Percentiles rank a stretch among this genome's conserved stretches.
Evolutionary conservation across 495 filamentous ascomycete species (phyloP).

Genomic region (Penicillium crystallinum): DNA sequence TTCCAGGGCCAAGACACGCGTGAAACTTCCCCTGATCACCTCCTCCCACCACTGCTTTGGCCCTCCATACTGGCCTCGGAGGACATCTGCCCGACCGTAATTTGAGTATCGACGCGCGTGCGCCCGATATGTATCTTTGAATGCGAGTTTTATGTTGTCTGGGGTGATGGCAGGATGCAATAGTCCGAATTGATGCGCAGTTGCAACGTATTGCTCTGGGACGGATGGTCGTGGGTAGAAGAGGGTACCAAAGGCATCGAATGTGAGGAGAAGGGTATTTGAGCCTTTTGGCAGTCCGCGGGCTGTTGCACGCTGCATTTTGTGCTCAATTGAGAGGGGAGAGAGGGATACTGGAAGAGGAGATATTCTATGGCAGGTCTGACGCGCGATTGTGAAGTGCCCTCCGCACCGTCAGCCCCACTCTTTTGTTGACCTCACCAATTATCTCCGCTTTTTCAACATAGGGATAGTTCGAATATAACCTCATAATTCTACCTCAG

Average conservation of each 20-base stretch:
- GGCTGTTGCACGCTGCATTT: background rate
- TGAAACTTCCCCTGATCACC: conserved; percentile 40
- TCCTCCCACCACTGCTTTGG: conserved; percentile 67
- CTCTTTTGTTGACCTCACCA: background rate
- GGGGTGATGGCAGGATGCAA: conserved; percentile 26
- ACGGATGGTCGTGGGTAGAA: conserved; percentile 59
- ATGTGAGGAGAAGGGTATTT: conserved; percentile 56
- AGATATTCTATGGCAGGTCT: background rate
- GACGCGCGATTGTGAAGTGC: background rate
- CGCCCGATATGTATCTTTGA: conserved; percentile 46
- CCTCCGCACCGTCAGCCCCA: background rate
- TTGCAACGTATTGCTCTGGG: conserved; percentile 55
- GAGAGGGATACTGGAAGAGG: background rate
- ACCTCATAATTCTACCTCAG: too few relatives aligned
- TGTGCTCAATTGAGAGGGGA: background rate
- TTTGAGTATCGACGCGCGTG: conserved; percentile 54
- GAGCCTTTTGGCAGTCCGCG: background rate
- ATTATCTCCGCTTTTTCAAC: background rate
- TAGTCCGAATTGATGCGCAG: conserved; percentile 56
- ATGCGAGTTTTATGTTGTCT: conserved; percentile 27
- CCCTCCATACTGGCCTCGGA: conserved; percentile 44
- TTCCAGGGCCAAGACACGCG: conserved; percentile 7
- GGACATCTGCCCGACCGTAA: conserved; percentile 52
- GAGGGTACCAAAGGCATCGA: conserved; percentile 76
- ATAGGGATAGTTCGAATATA: too few relatives aligned